Percentiles rank a stretch among this genome's conserved stretches.
phyloP scores from a whole-genome alignment of 2,329 filamentous ascomycete species.

The Fusarium sp. region DNA sequence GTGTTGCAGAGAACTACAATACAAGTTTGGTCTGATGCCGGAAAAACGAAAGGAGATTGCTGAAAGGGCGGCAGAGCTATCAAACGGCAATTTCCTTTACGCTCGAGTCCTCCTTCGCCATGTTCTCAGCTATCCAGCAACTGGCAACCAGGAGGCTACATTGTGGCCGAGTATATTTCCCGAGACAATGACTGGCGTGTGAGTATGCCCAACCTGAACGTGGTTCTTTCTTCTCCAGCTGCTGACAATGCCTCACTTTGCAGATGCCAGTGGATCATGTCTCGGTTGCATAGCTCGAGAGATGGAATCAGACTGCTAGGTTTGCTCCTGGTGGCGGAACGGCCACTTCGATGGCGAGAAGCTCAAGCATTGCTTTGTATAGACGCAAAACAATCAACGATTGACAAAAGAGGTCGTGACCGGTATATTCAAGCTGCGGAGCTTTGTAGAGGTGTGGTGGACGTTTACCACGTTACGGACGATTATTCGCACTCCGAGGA shows the following conservation, averaged over 20 bases:
- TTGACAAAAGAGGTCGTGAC: background rate
- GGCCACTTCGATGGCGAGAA: conserved; percentile 14
- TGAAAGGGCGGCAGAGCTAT: background rate
- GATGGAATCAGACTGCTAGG: conserved; percentile 1
- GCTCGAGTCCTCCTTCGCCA: conserved; percentile 20
- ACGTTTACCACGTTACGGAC: background rate
- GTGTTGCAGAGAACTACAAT: background rate
- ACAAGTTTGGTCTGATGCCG: background rate
- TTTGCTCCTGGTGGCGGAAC: conserved; percentile 4
- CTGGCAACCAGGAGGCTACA: background rate
- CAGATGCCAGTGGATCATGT: conserved; percentile 6
- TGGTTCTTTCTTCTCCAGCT: background rate
- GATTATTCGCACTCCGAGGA: background rate
- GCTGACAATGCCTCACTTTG: background rate
- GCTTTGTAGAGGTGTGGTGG: conserved; percentile 15
- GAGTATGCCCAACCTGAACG: background rate
- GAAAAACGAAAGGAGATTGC: background rate
- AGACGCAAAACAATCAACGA: background rate
- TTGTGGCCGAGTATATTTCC: conserved; percentile 7
- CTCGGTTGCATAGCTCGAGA: background rate
- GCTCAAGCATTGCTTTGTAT: conserved; percentile 21
- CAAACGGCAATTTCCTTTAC: conserved; percentile 24
- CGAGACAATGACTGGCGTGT: background rate
- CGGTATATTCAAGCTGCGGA: conserved; percentile 2
- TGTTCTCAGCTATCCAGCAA: background rate